Evolutionary conservation across 495 filamentous ascomycete genomes (phyloP).

Genomic region (Apodospora peruviana): DNA sequence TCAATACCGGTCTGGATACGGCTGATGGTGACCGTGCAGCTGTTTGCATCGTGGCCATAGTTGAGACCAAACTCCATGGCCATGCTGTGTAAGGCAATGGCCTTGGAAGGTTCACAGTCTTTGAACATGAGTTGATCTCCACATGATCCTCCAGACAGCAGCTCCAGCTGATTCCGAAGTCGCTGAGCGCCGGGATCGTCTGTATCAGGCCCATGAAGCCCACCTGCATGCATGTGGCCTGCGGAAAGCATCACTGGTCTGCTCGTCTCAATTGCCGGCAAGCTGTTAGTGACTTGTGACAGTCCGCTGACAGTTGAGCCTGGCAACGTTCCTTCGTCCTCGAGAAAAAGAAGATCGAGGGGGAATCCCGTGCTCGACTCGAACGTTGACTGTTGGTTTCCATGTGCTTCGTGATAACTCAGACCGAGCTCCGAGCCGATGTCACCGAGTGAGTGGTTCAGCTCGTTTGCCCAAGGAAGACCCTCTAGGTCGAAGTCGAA

Average conservation of each 20-base stretch:
- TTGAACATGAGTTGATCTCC: constrained; percentile 27
- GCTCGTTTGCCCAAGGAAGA: constrained; percentile 14
- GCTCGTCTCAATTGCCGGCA: background rate
- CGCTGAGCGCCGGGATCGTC: constrained; percentile 10
- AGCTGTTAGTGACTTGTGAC: background rate
- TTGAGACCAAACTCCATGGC: constrained; percentile 21
- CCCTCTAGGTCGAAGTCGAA: constrained; percentile 13
- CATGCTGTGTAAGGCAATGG: constrained; percentile 17
- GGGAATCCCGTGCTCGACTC: background rate
- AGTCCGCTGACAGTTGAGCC: background rate
- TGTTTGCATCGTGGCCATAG: constrained; percentile 19
- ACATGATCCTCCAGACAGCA: constrained; percentile 20
- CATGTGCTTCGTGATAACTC: too few relatives aligned
- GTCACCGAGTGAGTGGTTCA: constrained; percentile 5
- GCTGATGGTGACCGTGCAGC: constrained; percentile 14
- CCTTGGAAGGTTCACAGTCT: constrained; percentile 23
- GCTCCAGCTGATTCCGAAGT: constrained; percentile 20
- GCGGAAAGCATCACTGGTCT: background rate
- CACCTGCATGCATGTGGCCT: background rate
- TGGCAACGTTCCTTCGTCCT: constrained; percentile 18
- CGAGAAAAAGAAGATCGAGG: constrained; percentile 19
- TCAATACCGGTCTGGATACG: constrained; percentile 6
- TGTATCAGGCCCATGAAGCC: background rate
- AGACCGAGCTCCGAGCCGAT: background rate
- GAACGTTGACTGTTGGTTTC: background rate